A percentile compares a stretch with the other conserved stretches of the same genome.
Evolutionary conservation across 805 yeast species (phyloP).

Genomic region (Saccharomyces jurei): DNA sequence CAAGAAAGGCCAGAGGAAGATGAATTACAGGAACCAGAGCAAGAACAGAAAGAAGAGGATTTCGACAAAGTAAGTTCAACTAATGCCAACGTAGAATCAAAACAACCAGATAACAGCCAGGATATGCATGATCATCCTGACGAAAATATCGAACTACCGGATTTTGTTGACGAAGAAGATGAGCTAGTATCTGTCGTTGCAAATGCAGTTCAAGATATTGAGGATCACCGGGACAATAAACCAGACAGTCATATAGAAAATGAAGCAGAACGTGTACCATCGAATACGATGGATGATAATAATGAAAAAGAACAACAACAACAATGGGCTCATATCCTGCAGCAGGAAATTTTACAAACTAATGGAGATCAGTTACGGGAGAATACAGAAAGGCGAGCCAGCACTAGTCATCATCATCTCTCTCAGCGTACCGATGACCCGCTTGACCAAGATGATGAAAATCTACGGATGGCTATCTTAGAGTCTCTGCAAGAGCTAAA

Average conservation of each 20-base stretch:
- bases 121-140: slow-evolving; percentile 1
- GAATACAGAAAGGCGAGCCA: background rate
- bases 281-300: background rate
- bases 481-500: slow-evolving; percentile 23
- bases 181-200: slow-evolving; percentile 35
- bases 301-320: slow-evolving; percentile 9
- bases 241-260: background rate
- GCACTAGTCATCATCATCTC: background rate
- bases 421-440: slow-evolving; percentile 5
- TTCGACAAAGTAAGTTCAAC: background rate
- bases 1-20: slow-evolving; percentile 5
- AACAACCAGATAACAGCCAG: background rate
- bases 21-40: background rate
- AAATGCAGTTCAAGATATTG: slow-evolving; percentile 31
- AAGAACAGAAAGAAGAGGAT: background rate
- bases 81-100: background rate
- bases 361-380: slow-evolving; percentile 3
- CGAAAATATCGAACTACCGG: slow-evolving; percentile 16
- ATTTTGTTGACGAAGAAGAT: slow-evolving; percentile 23
- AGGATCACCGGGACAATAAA: slow-evolving; percentile 1
- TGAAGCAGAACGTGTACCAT: background rate
- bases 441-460: slow-evolving; percentile 30
- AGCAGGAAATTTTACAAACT: slow-evolving; percentile 21
- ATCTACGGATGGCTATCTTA: slow-evolving; percentile 27
- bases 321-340: slow-evolving; percentile 27